A percentile compares a stretch with the other conserved stretches of the same genome.
These are phyloP conservation scores for Naematelia aurantialba DNA, from an alignment of 768 basidiomycete species.

Conservation along the genomic window DNA sequence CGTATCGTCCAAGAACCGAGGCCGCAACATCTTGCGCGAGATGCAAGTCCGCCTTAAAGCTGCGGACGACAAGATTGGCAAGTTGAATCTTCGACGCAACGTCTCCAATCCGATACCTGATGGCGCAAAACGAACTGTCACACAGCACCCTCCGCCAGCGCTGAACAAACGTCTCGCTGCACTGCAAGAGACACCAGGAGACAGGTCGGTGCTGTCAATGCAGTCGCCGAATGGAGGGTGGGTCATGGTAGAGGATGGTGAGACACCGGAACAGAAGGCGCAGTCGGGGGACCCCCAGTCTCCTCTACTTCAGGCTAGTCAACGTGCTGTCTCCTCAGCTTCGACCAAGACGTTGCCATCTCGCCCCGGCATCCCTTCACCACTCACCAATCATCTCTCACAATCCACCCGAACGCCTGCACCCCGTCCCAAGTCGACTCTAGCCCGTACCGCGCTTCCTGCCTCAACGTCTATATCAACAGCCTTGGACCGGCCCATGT, in stretches of 20 bases:
- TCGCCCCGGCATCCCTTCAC: slow-evolving; percentile 41
- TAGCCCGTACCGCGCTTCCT: not conserved
- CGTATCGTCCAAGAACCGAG: slow-evolving; percentile 25
- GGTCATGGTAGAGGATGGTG: slow-evolving; percentile 31
- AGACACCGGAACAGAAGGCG: slow-evolving; percentile 10
- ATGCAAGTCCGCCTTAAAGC: slow-evolving; percentile 38
- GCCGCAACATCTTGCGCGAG: slow-evolving; percentile 34
- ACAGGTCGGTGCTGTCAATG: slow-evolving; percentile 12
- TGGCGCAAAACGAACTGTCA: not conserved
- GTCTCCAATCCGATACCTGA: slow-evolving; percentile 29
- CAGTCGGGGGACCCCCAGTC: slow-evolving; percentile 24
- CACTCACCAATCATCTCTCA: slow-evolving; percentile 16
- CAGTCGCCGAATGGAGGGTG: slow-evolving; percentile 35
- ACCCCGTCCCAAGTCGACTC: slow-evolving; percentile 1
- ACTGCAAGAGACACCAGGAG: not conserved
- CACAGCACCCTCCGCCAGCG: not conserved
- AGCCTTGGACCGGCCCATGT: slow-evolving; percentile 17
- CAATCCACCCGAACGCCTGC: slow-evolving; percentile 11
- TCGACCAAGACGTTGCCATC: slow-evolving; percentile 27
- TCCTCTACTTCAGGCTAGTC: slow-evolving; percentile 16
- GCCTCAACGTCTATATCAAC: slow-evolving; percentile 3
- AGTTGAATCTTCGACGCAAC: slow-evolving; percentile 29
- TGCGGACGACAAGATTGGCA: slow-evolving; percentile 39
- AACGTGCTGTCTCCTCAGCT: slow-evolving; percentile 29
- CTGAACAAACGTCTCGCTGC: not conserved